phyloP scores from a whole-genome alignment of 371 early-diverging fungal genomes.

The Thermomucor indicae-seudaticae region DNA sequence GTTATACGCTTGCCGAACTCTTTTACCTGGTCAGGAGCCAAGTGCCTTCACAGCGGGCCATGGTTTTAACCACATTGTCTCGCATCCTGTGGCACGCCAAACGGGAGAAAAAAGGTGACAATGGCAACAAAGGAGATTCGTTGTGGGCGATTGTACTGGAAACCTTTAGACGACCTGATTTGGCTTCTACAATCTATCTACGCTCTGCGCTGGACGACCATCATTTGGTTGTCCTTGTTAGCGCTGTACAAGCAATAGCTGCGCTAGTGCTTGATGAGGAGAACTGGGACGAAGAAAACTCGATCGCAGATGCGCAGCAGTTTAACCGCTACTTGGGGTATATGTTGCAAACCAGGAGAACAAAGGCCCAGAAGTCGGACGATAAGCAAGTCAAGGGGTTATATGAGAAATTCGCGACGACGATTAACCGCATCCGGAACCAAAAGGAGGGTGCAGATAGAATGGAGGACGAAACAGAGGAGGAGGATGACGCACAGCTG shows the following conservation, averaged over 20 bases:
- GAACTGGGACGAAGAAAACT: conserved; percentile 25
- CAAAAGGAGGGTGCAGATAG: background rate
- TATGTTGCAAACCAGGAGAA: no score
- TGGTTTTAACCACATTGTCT: conserved; percentile 62
- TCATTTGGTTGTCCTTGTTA: conserved; percentile 52
- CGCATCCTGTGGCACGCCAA: conserved; percentile 58
- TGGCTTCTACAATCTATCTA: conserved; percentile 44
- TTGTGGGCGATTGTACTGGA: no score
- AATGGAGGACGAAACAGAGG: conserved; percentile 13
- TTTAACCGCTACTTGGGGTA: conserved; percentile 30
- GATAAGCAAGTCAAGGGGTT: background rate
- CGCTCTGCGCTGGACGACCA: conserved; percentile 66
- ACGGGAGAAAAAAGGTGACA: conserved; percentile 3
- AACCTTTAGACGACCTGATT: conserved; percentile 32
- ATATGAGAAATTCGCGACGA: conserved; percentile 13
- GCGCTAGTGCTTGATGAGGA: conserved; percentile 31
- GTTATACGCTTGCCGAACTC: conserved; percentile 85
- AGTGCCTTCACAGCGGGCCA: conserved; percentile 78
- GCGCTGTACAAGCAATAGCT: conserved; percentile 49
- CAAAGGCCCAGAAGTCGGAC: conserved; percentile 3
- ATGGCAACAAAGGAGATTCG: no score
- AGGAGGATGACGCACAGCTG: conserved; percentile 37
- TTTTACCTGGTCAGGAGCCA: conserved; percentile 77
- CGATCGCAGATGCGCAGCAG: conserved; percentile 9
- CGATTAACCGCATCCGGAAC: conserved; percentile 5